A percentile compares a stretch with the other conserved stretches of the same genome.
Evolutionary conservation across 1,139 yeast species (phyloP).

Genomic region (Kodamaea fungicola): DNA sequence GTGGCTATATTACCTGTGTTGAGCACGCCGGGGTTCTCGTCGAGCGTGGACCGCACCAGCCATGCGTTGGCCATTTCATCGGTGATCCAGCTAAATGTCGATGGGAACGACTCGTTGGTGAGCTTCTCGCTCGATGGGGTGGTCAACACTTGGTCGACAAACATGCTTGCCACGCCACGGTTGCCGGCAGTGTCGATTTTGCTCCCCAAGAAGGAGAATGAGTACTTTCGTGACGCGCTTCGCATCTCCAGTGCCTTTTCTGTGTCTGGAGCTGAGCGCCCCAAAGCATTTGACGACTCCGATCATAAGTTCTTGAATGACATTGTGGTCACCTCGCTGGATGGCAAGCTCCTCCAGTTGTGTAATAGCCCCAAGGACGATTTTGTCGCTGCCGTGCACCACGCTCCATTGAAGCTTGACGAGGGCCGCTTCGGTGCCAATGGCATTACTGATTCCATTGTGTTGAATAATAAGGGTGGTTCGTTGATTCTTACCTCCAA

Average conservation of each 20-base stretch:
- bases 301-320: slow-evolving; percentile 22
- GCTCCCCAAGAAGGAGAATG: slow-evolving; percentile 9
- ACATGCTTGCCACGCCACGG: slow-evolving; percentile 32
- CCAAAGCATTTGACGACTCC: background rate
- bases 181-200: slow-evolving; percentile 16
- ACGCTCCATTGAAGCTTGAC: slow-evolving; percentile 10
- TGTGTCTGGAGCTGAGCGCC: background rate
- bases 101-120: slow-evolving; percentile 25
- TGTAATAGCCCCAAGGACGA: slow-evolving; percentile 22
- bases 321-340: slow-evolving; percentile 44
- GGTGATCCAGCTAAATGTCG: slow-evolving; percentile 18
- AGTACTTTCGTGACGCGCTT: slow-evolving; percentile 9
- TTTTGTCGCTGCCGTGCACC: slow-evolving; percentile 25
- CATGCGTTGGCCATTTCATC: slow-evolving; percentile 14
- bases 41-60: slow-evolving; percentile 5
- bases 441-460: slow-evolving; percentile 8
- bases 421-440: slow-evolving; percentile 8
- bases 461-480: slow-evolving; percentile 4
- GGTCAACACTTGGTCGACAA: slow-evolving; percentile 41
- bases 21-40: slow-evolving; percentile 21
- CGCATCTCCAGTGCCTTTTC: slow-evolving; percentile 8
- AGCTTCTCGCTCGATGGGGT: slow-evolving; percentile 35
- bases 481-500: slow-evolving; percentile 21
- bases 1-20: slow-evolving; percentile 28
- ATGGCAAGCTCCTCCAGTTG: slow-evolving; percentile 45